A percentile compares a stretch with the other conserved stretches of the same genome.
Evolutionary conservation across 1,284 basidiomycete species (phyloP).

Genomic region (Leccinum holopus): DNA sequence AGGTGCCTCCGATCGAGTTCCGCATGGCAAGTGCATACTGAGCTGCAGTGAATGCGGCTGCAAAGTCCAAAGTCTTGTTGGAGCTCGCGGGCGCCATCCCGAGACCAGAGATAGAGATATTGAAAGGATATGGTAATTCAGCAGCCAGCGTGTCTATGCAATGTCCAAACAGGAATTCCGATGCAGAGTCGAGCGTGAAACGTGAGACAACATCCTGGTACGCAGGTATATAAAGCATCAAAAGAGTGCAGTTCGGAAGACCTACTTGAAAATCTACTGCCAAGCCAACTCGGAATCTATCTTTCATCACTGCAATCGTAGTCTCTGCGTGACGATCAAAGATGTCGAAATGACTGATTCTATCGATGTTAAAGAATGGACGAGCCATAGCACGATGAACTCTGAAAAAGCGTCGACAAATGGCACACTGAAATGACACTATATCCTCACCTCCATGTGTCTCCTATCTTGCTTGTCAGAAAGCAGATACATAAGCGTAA

Average conservation of each 20-base stretch:
- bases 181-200: constrained; percentile 46
- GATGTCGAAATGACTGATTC: constrained; percentile 48
- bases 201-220: constrained; percentile 40
- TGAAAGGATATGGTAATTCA: constrained; percentile 33
- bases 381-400: constrained; percentile 48
- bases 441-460: constrained; percentile 40
- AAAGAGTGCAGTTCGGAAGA: background rate
- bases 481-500: background rate
- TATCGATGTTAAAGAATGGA: constrained; percentile 46
- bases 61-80: constrained; percentile 33
- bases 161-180: constrained; percentile 43
- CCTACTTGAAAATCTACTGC: constrained; percentile 45
- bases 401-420: constrained; percentile 19
- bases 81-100: background rate
- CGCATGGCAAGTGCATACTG: constrained; percentile 35
- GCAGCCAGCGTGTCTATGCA: constrained; percentile 32
- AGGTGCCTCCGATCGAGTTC: constrained; percentile 34
- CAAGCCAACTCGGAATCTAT: constrained; percentile 34
- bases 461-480: constrained; percentile 28
- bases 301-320: constrained; percentile 35
- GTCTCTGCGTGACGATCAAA: constrained; percentile 44
- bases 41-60: constrained; percentile 36
- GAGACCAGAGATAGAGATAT: constrained; percentile 5
- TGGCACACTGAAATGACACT: background rate
- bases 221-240: background rate